Evolutionary conservation across 2,329 filamentous ascomycete species (phyloP).

Genomic region (Epichloe gansuensis): DNA sequence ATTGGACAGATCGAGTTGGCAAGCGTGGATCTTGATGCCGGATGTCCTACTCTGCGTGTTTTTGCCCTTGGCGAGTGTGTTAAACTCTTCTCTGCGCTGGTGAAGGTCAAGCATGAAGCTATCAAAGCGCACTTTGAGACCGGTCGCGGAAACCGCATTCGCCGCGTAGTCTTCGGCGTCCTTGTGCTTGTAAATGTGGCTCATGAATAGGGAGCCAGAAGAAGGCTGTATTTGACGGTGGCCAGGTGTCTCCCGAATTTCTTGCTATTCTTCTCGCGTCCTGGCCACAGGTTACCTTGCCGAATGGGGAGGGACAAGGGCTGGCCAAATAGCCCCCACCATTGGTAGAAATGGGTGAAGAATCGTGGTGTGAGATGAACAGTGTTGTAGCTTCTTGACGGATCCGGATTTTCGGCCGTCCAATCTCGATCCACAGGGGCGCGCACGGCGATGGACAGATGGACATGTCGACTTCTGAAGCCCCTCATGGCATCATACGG

Average conservation of each 20-base stretch:
- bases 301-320: slow-evolving; percentile 90
- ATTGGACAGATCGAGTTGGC: slow-evolving; percentile 80
- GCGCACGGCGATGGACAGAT: slow-evolving; percentile 82
- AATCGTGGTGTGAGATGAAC: slow-evolving; percentile 90
- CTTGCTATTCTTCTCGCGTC: slow-evolving; percentile 91
- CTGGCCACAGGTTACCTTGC: slow-evolving; percentile 83
- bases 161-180: slow-evolving; percentile 78
- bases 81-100: slow-evolving; percentile 84
- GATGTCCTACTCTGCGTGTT: slow-evolving; percentile 72
- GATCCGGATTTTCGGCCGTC: slow-evolving; percentile 60
- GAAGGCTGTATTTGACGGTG: slow-evolving; percentile 96
- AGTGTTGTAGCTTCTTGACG: slow-evolving; percentile 88
- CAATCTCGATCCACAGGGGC: slow-evolving; percentile 82
- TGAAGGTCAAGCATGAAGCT: slow-evolving; percentile 97
- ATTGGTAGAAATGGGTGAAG: slow-evolving; percentile 96
- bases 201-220: slow-evolving; percentile 85
- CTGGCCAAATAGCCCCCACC: slow-evolving; percentile 95
- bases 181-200: slow-evolving; percentile 97
- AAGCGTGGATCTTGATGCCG: slow-evolving; percentile 90
- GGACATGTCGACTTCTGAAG: slow-evolving; percentile 95
- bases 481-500: slow-evolving; percentile 87
- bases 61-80: slow-evolving; percentile 63
- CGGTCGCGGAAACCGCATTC: slow-evolving; percentile 72
- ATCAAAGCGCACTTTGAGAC: slow-evolving; percentile 90
- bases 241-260: slow-evolving; percentile 94